phyloP scores from a whole-genome alignment of 257 asterid species.

The Linderniella brevidens region DNA sequence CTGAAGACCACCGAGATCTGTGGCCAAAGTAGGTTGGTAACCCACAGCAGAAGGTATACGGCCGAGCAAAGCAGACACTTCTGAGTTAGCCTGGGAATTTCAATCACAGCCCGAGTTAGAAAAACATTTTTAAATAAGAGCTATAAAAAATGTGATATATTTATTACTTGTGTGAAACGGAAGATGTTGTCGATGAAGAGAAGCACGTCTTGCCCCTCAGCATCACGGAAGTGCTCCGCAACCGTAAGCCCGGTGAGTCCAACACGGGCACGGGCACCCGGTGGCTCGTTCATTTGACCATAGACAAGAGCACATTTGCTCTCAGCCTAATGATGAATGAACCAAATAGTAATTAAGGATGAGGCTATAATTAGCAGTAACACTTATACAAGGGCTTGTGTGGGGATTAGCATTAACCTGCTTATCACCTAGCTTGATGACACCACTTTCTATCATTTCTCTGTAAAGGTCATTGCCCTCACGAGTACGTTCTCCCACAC shows the following conservation, averaged over 20 bases:
- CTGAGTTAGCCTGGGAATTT: constrained; percentile 72
- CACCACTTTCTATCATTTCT: constrained; percentile 99
- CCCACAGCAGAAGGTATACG: constrained; percentile 99
- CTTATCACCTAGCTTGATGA: constrained; percentile 89
- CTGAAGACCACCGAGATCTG: constrained; percentile 98
- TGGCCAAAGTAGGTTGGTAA: constrained; percentile 94
- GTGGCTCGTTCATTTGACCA: constrained; percentile 99
- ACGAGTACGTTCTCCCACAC: constrained; percentile 95
- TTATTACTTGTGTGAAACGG: constrained; percentile 75
- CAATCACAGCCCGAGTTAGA: not conserved
- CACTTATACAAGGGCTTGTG: not conserved
- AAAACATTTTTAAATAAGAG: too few relatives aligned
- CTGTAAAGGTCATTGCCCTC: constrained; percentile 97
- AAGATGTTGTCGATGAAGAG: constrained; percentile 92
- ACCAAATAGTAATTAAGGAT: not conserved
- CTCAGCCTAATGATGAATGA: constrained; percentile 32
- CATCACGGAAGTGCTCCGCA: constrained; percentile 98
- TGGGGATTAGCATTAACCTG: constrained; percentile 38
- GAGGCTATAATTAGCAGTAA: constrained; percentile 2
- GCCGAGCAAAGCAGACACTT: constrained; percentile 97
- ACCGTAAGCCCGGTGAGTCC: constrained; percentile 96
- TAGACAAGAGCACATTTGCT: constrained; percentile 96
- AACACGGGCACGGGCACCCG: constrained; percentile 99
- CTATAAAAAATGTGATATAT: too few relatives aligned
- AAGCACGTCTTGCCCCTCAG: constrained; percentile 99